Percentiles rank a stretch among this genome's conserved stretches.
Evolutionary conservation across 176 grass and related monocot genomes (phyloP).

Genomic region (Tillandsia leiboldiana): DNA sequence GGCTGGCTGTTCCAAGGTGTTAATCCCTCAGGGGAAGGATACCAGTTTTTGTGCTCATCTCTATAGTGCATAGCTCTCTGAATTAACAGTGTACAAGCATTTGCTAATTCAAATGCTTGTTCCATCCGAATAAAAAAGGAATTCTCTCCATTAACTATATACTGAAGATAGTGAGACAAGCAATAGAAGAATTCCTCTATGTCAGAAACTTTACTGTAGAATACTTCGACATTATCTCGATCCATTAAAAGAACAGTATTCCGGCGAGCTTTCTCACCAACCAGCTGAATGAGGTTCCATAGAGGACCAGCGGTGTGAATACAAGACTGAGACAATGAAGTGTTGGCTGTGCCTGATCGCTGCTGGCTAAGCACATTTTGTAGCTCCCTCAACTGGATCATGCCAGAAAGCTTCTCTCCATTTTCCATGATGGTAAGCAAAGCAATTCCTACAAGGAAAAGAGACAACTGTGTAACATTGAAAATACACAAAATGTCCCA

Average conservation of each 20-base stretch:
- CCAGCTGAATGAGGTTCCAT: constrained; percentile 89
- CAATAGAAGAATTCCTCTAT: constrained; percentile 89
- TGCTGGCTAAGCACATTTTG: constrained; percentile 65
- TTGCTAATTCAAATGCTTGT: constrained; percentile 71
- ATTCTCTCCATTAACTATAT: constrained; percentile 55
- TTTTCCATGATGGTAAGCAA: constrained; percentile 92
- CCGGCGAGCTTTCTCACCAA: constrained; percentile 92
- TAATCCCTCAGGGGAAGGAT: constrained; percentile 88
- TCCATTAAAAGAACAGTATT: constrained; percentile 94
- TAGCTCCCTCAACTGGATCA: constrained; percentile 85
- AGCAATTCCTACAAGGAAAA: constrained; percentile 44
- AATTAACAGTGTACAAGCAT: constrained; percentile 54
- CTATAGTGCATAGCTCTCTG: constrained; percentile 55
- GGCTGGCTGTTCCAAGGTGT: constrained; percentile 76
- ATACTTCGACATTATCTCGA: constrained; percentile 96
- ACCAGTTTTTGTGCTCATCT: constrained; percentile 67
- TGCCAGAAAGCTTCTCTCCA: constrained; percentile 89
- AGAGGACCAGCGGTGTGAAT: constrained; percentile 44
- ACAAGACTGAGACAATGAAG: constrained; percentile 41
- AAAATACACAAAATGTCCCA: background rate
- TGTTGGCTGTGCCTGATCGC: constrained; percentile 18
- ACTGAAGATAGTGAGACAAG: constrained; percentile 63
- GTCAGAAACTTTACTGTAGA: constrained; percentile 91
- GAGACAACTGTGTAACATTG: background rate
- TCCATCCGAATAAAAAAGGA: constrained; percentile 53